Conservation (phyloP, 305 asterid genomes). For the Fraxinus baroniana region DNA sequence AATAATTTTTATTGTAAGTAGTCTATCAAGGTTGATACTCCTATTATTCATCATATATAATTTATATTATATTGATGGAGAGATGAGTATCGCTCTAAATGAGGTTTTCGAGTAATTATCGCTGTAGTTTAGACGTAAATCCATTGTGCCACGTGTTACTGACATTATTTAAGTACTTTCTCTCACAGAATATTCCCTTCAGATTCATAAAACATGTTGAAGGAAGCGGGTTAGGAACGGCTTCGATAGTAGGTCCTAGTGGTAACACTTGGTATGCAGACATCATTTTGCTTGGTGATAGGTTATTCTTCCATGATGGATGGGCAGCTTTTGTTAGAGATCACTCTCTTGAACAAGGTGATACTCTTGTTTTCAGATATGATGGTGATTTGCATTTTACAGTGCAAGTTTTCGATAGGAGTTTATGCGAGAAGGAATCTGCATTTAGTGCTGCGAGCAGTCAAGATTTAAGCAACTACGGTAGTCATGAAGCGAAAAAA, state of each 20-base stretch:
- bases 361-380: slow-evolving; percentile 70
- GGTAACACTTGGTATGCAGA: slow-evolving; percentile 65
- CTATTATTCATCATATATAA: background rate
- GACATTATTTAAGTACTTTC: slow-evolving; percentile 12
- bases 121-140: slow-evolving; percentile 4
- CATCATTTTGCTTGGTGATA: slow-evolving; percentile 44
- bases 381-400: slow-evolving; percentile 70
- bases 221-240: slow-evolving; percentile 46
- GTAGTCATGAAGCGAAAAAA: slow-evolving; percentile 39
- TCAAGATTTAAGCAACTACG: slow-evolving; percentile 48
- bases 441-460: slow-evolving; percentile 56
- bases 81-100: background rate
- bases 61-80: background rate
- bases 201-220: slow-evolving; percentile 56
- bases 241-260: slow-evolving; percentile 73
- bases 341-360: slow-evolving; percentile 71
- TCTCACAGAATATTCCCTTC: slow-evolving; percentile 65
- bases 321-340: slow-evolving; percentile 75
- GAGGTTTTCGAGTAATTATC: background rate
- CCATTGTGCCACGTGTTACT: slow-evolving; percentile 2
- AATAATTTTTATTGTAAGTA: background rate
- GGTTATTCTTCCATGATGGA: slow-evolving; percentile 57
- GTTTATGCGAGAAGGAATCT: slow-evolving; percentile 75
- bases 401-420: slow-evolving; percentile 69
- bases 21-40: background rate